These are phyloP conservation scores for Fusarium sp. DNA, from an alignment of 2,329 filamentous ascomycete species.

Conservation along the genomic window DNA sequence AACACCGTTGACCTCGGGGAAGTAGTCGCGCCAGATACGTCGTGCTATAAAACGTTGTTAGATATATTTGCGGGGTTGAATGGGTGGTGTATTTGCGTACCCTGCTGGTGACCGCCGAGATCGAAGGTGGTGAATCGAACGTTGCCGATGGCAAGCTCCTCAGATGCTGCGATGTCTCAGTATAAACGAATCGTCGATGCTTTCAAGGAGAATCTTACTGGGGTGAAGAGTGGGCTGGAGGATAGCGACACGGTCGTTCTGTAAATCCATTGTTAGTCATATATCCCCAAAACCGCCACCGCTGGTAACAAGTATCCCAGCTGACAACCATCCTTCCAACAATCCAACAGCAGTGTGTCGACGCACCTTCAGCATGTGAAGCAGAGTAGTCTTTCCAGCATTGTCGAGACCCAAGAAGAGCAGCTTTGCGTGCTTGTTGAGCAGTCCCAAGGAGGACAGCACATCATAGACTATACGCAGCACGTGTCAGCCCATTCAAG, in stretches of 20 bases:
- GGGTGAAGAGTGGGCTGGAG: constrained; percentile 91
- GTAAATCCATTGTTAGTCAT: constrained; percentile 38
- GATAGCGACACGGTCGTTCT: constrained; percentile 94
- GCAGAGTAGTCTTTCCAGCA: constrained; percentile 90
- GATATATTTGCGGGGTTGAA: neutral
- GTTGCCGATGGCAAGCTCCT: constrained; percentile 92
- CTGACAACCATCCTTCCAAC: neutral
- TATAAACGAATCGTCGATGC: neutral
- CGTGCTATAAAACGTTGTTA: constrained; percentile 69
- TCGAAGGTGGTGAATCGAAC: constrained; percentile 96
- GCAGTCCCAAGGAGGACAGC: constrained; percentile 84
- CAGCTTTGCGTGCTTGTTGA: constrained; percentile 97
- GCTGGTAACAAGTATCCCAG: neutral
- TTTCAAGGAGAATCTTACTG: constrained; percentile 65
- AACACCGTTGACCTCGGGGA: constrained; percentile 94
- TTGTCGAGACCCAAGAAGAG: constrained; percentile 94
- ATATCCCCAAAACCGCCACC: neutral
- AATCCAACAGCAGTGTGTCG: neutral
- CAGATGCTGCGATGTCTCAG: constrained; percentile 69
- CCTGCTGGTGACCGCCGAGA: constrained; percentile 92
- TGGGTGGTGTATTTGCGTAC: constrained; percentile 53
- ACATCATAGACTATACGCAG: constrained; percentile 78
- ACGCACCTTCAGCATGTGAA: constrained; percentile 94
- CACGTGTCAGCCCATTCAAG: constrained; percentile 48
- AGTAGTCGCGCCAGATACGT: constrained; percentile 96